Percentiles rank a stretch among this genome's conserved stretches.
phyloP scores from a whole-genome alignment of 208 protist species.

The Trypanosoma lewisi region DNA sequence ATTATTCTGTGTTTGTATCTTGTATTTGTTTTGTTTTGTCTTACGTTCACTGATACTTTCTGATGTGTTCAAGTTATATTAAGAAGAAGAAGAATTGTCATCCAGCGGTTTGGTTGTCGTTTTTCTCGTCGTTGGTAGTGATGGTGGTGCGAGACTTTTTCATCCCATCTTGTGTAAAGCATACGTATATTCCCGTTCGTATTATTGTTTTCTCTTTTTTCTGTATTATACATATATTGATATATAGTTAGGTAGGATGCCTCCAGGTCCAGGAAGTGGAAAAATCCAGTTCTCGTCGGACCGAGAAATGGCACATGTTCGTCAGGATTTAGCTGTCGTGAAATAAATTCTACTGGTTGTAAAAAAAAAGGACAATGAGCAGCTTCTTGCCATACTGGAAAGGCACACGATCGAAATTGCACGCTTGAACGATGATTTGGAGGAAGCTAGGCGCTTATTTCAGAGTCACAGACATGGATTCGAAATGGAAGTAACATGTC shows the following conservation, averaged over 20 bases:
- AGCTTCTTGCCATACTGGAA: conserved; percentile 2
- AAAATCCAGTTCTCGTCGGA: conserved; percentile 9
- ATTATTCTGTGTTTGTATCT: neutral
- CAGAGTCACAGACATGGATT: conserved; percentile 4
- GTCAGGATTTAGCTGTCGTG: conserved; percentile 19
- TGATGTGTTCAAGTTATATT: neutral
- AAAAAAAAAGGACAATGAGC: conserved; percentile 16
- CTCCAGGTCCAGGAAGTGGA: neutral
- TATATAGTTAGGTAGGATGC: neutral
- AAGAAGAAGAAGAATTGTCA: too few relatives aligned
- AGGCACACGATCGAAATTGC: neutral
- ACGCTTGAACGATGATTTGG: conserved; percentile 5
- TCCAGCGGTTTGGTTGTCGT: too few relatives aligned
- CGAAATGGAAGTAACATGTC: conserved; percentile 4
- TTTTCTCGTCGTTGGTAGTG: too few relatives aligned
- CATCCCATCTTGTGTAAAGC: neutral
- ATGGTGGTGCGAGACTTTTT: too few relatives aligned
- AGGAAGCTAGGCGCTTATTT: conserved; percentile 4
- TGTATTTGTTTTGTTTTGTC: conserved; percentile 10
- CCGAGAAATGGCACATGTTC: conserved; percentile 21
- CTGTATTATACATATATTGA: conserved; percentile 1
- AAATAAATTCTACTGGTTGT: conserved; percentile 15
- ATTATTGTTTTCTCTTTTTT: conserved; percentile 8
- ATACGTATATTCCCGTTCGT: neutral
- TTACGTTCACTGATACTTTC: neutral